These are phyloP conservation scores for Sporisorium scitamineum DNA, from an alignment of 1,284 basidiomycete species.

Conservation along the genomic window DNA sequence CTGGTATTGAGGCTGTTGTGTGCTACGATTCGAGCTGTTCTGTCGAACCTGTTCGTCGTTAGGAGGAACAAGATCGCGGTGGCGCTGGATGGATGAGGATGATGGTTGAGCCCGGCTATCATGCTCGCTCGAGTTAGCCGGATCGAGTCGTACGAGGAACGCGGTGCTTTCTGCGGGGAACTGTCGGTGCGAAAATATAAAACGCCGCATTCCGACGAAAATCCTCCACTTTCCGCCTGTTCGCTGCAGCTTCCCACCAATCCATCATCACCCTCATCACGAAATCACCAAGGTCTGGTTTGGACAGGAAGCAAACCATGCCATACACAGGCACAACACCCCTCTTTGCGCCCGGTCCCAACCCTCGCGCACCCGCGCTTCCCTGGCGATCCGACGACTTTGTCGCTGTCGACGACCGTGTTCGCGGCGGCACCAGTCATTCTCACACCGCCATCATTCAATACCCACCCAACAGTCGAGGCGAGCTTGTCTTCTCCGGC, in stretches of 20 bases:
- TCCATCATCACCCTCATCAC: neutral
- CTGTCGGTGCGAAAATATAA: neutral
- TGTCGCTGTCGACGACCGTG: conserved; percentile 71
- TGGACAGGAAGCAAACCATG: conserved; percentile 8
- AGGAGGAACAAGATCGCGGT: no score
- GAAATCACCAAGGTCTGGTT: neutral
- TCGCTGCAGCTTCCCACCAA: neutral
- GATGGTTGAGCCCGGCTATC: neutral
- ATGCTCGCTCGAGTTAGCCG: conserved; percentile 3
- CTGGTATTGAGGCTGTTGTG: neutral
- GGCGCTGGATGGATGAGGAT: no score
- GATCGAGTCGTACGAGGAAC: neutral
- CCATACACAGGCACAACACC: conserved; percentile 37
- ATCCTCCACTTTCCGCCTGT: neutral
- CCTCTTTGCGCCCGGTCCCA: conserved; percentile 43
- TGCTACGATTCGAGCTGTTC: no score
- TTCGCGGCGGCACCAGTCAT: conserved; percentile 71
- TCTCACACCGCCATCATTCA: conserved; percentile 69
- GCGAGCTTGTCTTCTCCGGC: conserved; percentile 55
- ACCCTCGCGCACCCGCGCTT: conserved; percentile 31
- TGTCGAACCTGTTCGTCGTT: no score
- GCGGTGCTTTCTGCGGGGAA: conserved; percentile 8
- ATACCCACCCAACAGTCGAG: conserved; percentile 35
- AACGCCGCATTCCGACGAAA: neutral
- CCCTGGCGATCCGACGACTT: conserved; percentile 64